Conservation (phyloP, 345 rosid genomes). For the Populus deltoides region DNA sequence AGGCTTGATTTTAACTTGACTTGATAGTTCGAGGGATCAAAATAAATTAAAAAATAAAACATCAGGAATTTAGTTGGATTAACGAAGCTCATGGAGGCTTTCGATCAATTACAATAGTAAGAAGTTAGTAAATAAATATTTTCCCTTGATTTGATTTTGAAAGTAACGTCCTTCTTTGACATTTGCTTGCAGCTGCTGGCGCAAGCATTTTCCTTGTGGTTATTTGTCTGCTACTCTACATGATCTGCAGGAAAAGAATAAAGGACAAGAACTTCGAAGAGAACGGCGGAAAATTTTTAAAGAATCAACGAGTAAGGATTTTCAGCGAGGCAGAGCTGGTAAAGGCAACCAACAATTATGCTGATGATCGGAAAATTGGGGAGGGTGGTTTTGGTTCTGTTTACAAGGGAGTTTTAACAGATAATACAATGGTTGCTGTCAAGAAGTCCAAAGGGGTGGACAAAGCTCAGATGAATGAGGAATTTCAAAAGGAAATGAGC, state of each 20-base stretch:
- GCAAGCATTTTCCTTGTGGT: background rate
- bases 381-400: conserved; percentile 34
- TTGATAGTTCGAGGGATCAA: too few relatives aligned
- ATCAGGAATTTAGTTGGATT: too few relatives aligned
- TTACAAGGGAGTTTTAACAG: conserved; percentile 21
- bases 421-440: conserved; percentile 9
- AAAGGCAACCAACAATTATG: conserved; percentile 31
- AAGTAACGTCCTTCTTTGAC: too few relatives aligned
- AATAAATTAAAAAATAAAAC: too few relatives aligned
- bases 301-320: conserved; percentile 31
- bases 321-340: conserved; percentile 26
- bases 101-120: too few relatives aligned
- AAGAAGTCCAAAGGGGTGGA: conserved; percentile 19
- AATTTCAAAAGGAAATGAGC: conserved; percentile 25
- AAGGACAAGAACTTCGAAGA: conserved; percentile 21
- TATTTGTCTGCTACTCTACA: background rate
- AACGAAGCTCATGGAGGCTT: too few relatives aligned
- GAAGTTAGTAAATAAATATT: background rate
- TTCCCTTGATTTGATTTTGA: too few relatives aligned
- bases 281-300: conserved; percentile 32
- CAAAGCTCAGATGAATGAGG: conserved; percentile 17
- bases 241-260: conserved; percentile 1
- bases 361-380: conserved; percentile 5
- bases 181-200: conserved; percentile 4
- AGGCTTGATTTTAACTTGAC: too few relatives aligned